A percentile compares a stretch with the other conserved stretches of the same genome.
These are phyloP conservation scores for Colletotrichum sp. DNA, from an alignment of 2,329 filamentous ascomycete genomes.

Conservation along the genomic window DNA sequence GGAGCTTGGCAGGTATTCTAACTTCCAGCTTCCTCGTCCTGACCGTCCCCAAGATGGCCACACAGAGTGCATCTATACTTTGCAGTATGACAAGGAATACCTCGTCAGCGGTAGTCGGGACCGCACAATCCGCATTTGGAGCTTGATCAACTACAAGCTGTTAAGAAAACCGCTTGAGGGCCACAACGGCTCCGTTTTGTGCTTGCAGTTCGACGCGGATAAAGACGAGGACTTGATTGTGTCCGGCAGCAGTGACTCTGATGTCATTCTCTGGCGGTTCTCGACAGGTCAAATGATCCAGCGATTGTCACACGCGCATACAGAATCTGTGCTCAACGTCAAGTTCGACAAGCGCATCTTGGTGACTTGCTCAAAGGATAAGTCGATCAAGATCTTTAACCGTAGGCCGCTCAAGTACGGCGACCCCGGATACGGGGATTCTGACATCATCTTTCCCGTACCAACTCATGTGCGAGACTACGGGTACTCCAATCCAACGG, in stretches of 20 bases:
- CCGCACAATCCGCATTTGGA: constrained; percentile 86
- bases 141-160: constrained; percentile 82
- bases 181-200: constrained; percentile 87
- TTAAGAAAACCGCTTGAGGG: constrained; percentile 74
- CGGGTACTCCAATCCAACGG: constrained; percentile 50
- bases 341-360: constrained; percentile 90
- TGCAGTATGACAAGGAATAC: constrained; percentile 86
- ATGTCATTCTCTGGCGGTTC: constrained; percentile 91
- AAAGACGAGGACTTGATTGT: constrained; percentile 91
- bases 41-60: constrained; percentile 82
- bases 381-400: constrained; percentile 96
- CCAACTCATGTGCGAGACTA: constrained; percentile 57
- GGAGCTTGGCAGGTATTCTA: constrained; percentile 80
- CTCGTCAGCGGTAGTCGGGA: constrained; percentile 95
- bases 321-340: constrained; percentile 91
- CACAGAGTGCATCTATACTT: constrained; percentile 90
- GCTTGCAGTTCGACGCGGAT: constrained; percentile 90
- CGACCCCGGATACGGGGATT: constrained; percentile 58
- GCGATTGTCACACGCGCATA: constrained; percentile 76
- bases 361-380: constrained; percentile 97
- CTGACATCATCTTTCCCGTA: constrained; percentile 54
- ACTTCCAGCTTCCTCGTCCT: constrained; percentile 91
- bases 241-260: constrained; percentile 91
- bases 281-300: constrained; percentile 86
- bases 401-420: constrained; percentile 69